Evolutionary conservation across 306 rosid species (phyloP).

Genomic region (Cucurbita moschata): DNA sequence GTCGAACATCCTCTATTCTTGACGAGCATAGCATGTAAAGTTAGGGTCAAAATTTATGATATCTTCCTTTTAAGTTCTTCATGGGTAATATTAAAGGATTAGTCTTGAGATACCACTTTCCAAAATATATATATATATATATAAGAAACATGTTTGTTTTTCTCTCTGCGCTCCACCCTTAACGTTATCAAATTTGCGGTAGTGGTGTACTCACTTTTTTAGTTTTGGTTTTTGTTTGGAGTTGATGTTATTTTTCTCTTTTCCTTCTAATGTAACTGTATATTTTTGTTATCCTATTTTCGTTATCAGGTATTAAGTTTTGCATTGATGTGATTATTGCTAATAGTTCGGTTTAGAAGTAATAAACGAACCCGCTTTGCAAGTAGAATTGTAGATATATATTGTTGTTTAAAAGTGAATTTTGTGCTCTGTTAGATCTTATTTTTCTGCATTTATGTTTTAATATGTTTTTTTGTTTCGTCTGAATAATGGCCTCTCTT

Average conservation of each 20-base stretch:
- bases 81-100: not conserved
- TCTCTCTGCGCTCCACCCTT: not conserved
- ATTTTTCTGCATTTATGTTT: not conserved
- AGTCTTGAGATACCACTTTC: not conserved
- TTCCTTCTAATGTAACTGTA: not conserved
- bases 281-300: not conserved
- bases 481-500: not conserved
- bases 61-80: not conserved
- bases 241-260: not conserved
- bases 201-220: not conserved
- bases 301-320: not conserved
- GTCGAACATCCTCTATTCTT: not conserved
- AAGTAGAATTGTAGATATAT: not conserved
- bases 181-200: not conserved
- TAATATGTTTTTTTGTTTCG: not conserved
- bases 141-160: not conserved
- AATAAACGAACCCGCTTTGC: not conserved
- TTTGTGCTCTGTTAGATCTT: not conserved
- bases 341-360: not conserved
- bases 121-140: no score
- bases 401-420: not conserved
- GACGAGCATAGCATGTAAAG: not conserved
- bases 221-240: not conserved
- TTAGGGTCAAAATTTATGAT: not conserved
- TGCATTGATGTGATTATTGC: not conserved